These are phyloP conservation scores for Auriscalpium microsporum DNA, from an alignment of 768 basidiomycete genomes.

Conservation along the genomic window DNA sequence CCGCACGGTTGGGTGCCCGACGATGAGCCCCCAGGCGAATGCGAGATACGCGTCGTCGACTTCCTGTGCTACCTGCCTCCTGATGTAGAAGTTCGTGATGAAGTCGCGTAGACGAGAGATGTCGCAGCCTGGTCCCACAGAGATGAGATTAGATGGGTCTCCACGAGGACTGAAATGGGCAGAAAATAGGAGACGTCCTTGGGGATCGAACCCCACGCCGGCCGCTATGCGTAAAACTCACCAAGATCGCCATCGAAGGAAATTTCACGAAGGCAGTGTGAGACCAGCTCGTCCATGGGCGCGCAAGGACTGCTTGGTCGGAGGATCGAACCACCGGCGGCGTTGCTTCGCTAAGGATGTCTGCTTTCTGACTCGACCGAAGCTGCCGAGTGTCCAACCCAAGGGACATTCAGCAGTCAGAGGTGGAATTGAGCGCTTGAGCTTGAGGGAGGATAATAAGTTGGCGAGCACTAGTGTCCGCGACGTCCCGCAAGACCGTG, in stretches of 20 bases:
- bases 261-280: conserved; percentile 77
- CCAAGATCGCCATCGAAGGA: conserved; percentile 88
- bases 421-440: too few species aligned
- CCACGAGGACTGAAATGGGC: neutral
- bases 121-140: conserved; percentile 50
- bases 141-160: too few species aligned
- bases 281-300: conserved; percentile 71
- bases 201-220: conserved; percentile 13
- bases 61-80: conserved; percentile 36
- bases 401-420: too few species aligned
- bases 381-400: too few species aligned
- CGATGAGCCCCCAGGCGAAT: conserved; percentile 76
- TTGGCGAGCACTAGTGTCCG: too few species aligned
- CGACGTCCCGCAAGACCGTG: too few species aligned
- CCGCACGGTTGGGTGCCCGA: conserved; percentile 63
- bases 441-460: too few species aligned
- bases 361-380: too few species aligned
- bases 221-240: conserved; percentile 32
- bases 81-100: conserved; percentile 53
- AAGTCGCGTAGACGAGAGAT: conserved; percentile 66
- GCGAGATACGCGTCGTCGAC: conserved; percentile 69
- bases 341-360: neutral
- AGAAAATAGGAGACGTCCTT: neutral
- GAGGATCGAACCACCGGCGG: conserved; percentile 2
- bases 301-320: neutral